Evolutionary conservation across 2,329 filamentous ascomycete genomes (phyloP), one percentile per base, ranked within the genome.

Genomic region (Claviceps purpurea): DNA sequence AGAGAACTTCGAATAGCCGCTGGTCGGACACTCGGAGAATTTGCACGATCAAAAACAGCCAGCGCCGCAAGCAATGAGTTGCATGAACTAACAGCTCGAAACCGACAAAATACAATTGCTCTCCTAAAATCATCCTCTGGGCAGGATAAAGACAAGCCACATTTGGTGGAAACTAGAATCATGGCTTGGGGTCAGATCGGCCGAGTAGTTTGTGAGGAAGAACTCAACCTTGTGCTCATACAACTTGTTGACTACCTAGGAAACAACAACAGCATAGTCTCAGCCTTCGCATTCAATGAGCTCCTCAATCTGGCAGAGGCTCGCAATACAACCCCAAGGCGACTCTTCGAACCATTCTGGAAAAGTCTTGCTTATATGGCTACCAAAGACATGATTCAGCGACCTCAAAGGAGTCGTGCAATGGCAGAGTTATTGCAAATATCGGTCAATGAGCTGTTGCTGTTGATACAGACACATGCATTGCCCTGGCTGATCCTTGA

Each of bases 271-370:
- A 78, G 80, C 41, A 78, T 95, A 37, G 74, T 95, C 8, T 88
- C 84, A 50, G 85, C 84, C 4, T 79, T 89, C 56, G 88, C 91
- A 3, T 93, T 89, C 64, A 85, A 86, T 57, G 90, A 95, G 67
- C 71, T 95, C 41, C 74, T 85, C 20, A 82, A 81, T 55, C 74
- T 97, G 48, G 85, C 89, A 1, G 77, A 84, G 50, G 71, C 75
- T 47, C 77, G 82, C 42, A 73, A 75, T 3, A 73, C 79, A 40
- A 84, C 80, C 1, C 77, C 84, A 2, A 75, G 77, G 30, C 79
- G 82, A 16, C 71, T 98, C 0, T 84, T 97, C 52, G 81, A 84
- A 52, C 89, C 91, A 0, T 97, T 89, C 65, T 97, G 91, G 90
- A 81, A 82, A 57, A 91, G 79, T 34, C 74, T 98, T 45, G 90